Conservation (phyloP, 495 filamentous ascomycete species). For the Hypoxylon lienhwacheense region DNA sequence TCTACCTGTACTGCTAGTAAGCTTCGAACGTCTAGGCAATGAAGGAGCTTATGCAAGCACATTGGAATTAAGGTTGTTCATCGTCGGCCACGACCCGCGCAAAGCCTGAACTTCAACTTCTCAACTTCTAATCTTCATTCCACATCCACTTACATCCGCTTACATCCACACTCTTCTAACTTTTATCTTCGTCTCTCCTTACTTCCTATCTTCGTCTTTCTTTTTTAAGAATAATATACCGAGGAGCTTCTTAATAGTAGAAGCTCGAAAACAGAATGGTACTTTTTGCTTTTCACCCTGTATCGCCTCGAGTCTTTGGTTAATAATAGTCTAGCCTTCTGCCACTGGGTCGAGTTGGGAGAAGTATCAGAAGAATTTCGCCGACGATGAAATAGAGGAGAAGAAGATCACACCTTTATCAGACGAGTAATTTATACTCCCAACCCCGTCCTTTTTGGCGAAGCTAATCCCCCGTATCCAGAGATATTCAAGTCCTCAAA, state of each 20-base stretch:
- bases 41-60: conserved; percentile 37
- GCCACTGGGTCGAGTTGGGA: conserved; percentile 94
- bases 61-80: too few species aligned
- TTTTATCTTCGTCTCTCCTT: background rate
- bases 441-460: conserved; percentile 16
- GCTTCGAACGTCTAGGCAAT: conserved; percentile 34
- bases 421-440: conserved; percentile 73
- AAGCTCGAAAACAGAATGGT: conserved; percentile 33
- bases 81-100: conserved; percentile 13
- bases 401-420: conserved; percentile 98
- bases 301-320: conserved; percentile 1
- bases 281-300: conserved; percentile 4
- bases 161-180: conserved; percentile 21
- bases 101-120: conserved; percentile 1
- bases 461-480: conserved; percentile 48
- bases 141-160: conserved; percentile 7
- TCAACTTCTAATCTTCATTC: conserved; percentile 7
- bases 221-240: conserved; percentile 34
- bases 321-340: conserved; percentile 62
- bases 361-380: conserved; percentile 96
- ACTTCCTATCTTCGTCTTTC: background rate
- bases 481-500: conserved; percentile 98
- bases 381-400: conserved; percentile 94
- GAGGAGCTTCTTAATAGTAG: background rate
- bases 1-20: background rate